Base-by-base conservation (phyloP, 139 green algal species). In the Chlorella sp. region DNA sequence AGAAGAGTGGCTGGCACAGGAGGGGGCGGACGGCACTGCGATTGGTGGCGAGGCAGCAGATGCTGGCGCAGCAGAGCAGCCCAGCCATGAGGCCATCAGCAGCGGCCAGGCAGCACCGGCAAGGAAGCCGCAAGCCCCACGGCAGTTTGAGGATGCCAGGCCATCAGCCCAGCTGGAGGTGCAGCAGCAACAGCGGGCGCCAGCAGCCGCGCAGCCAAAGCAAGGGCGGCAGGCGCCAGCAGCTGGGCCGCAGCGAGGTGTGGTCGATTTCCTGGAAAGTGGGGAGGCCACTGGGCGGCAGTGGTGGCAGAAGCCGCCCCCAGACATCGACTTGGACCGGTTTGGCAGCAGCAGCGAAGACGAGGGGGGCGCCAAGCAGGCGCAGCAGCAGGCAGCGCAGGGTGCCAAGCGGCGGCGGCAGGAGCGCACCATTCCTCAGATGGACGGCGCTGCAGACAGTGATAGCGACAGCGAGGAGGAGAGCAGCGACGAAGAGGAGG, bases 291-390 rank as follows among this genome's bases (percentile, higher is more conserved):
- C 13, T 30, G 62, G 64, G 39, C 63, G 62, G 28, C 63, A 55
- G 63, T 55, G 51, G 80, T 85, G 64, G 68, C 51, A 86, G 67
- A 55, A 64, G 36, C 81, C 55, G 3, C 26, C 44, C 26, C 30
- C 63, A 30, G 23, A 2, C 5, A 18, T 69, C 9, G 75, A 90
- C 74, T 38, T 90, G 1, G 74, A 55, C 56, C 74, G 81, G 41
- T 90, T 90, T 75, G 86, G 38, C 57, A 85, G 82, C 34, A 44
- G 76, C 81, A 87, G 74, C 62, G 81, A 87, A 5, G 81, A 73
- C 26, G 74, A 74, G 41, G 71, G 21, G 72, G 32, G 9, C 26
- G 38, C 60, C 9, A 4, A 21, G 7, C 1, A 11, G 11, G 34
- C 36, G 34, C 36, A 16, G 56, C 51, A 47, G 47, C 20, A 30